Base-by-base conservation (phyloP, 495 filamentous ascomycete species). In the Margaritispora aquatica region DNA sequence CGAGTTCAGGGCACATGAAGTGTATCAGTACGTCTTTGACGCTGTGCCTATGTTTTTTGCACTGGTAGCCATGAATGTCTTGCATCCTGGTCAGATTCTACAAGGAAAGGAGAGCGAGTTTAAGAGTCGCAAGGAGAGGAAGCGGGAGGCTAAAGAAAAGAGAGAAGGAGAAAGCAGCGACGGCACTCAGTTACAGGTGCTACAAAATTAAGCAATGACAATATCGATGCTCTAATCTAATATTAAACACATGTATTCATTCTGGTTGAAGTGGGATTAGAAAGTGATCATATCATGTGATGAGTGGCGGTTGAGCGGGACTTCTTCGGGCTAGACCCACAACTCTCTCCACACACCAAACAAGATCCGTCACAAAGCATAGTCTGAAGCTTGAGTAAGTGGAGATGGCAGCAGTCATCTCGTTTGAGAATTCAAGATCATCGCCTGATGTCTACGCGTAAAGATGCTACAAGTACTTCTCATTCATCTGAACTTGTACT, bases 21-120 rank as follows among this genome's bases (percentile, higher is more conserved):
- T 56, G 2, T 80, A 76, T 60, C 67, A 73, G 26, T 81, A 81
- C 46, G 70, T 70, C 7, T 61, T 66, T 38, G 83, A 84, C 52
- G 74, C 81, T 0, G 50, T 71, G 4, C 80, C 80, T 0, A 84
- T 85, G 80, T 61, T 83, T 26, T 24, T 80, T 5, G 79, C 78
- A 0, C 62, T 84, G 15, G 23, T 77, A 0, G 55, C 73, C 0
- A 67, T 80, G 22, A 78, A 75, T 34, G 44, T 82, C 13, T 47
- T 77, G 3, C 79, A 85, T 63, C 82, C 81, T 0, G 82, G 82
- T 2, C 64, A 65, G 10, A 66, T 79, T 24, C 70, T 85, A 31
- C 69, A 71, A 3, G 81, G 60, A 2, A 48, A 50, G 26, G 58
- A 47, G 54, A 57, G 52, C 21, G 52, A 54, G 52, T 54, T 54